Evolutionary conservation across 306 rosid genomes (phyloP).

Genomic region (Urtica urens): DNA sequence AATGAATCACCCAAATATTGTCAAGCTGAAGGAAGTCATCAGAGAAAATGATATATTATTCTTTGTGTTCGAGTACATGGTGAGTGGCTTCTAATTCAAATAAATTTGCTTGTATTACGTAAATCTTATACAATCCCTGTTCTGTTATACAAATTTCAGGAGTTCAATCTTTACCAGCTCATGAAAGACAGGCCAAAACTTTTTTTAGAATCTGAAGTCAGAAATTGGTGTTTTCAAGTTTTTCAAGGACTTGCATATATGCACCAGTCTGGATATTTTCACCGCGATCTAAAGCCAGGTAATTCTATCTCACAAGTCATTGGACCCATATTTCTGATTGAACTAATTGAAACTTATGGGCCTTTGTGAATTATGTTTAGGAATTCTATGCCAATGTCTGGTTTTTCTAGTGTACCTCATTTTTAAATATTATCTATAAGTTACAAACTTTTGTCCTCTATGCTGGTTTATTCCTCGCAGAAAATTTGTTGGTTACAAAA

Average conservation of each 20-base stretch:
- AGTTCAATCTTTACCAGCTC: conserved; percentile 84
- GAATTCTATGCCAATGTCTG: too few species aligned
- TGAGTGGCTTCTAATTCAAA: conserved; percentile 26
- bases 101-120: too few species aligned
- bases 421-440: too few species aligned
- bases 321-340: neutral
- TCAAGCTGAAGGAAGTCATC: conserved; percentile 93
- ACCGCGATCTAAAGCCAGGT: conserved; percentile 99
- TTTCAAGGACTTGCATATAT: conserved; percentile 96
- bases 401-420: too few species aligned
- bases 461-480: conserved; percentile 26
- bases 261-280: conserved; percentile 98
- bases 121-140: too few species aligned
- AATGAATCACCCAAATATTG: conserved; percentile 91
- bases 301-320: conserved; percentile 6
- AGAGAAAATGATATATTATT: conserved; percentile 74
- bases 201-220: conserved; percentile 70
- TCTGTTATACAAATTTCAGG: conserved; percentile 27
- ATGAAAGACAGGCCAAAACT: conserved; percentile 79
- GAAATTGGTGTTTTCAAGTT: conserved; percentile 96
- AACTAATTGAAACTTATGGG: neutral
- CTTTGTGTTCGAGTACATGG: conserved; percentile 97
- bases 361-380: neutral
- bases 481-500: conserved; percentile 79
- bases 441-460: neutral